These are phyloP conservation scores for Leptodermis oblonga DNA, from an alignment of 257 asterid genomes.

Conservation along the genomic window DNA sequence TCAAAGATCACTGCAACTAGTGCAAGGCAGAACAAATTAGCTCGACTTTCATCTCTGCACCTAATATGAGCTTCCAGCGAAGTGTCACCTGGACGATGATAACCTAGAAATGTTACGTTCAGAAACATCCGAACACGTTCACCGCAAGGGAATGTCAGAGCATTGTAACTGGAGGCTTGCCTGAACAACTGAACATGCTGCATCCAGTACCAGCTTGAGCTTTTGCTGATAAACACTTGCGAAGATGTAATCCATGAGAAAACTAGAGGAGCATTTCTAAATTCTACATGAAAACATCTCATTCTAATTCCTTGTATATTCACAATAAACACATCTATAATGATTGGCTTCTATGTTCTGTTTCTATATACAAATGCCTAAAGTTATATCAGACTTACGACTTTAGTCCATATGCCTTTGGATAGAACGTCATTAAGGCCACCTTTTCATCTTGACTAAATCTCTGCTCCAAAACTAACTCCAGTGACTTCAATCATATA, in stretches of 20 bases:
- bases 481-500: constrained; percentile 27
- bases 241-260: neutral
- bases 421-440: constrained; percentile 8
- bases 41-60: too few relatives aligned
- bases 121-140: too few relatives aligned
- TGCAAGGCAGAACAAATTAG: too few relatives aligned
- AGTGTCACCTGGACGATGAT: too few relatives aligned
- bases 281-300: neutral
- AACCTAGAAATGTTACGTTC: too few relatives aligned
- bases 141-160: too few relatives aligned
- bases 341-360: neutral
- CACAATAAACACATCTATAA: constrained; percentile 10
- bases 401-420: constrained; percentile 15
- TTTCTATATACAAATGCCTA: constrained; percentile 11
- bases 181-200: too few relatives aligned
- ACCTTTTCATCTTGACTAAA: neutral
- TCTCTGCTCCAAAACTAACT: neutral
- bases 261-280: constrained; percentile 1
- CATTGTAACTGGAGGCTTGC: too few relatives aligned
- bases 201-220: neutral
- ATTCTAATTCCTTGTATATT: neutral
- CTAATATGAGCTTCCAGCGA: too few relatives aligned
- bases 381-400: constrained; percentile 17
- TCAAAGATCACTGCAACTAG: too few relatives aligned
- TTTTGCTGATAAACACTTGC: neutral